Conservation (phyloP, 1,284 basidiomycete genomes). For the Phellinidium pouzarii region DNA sequence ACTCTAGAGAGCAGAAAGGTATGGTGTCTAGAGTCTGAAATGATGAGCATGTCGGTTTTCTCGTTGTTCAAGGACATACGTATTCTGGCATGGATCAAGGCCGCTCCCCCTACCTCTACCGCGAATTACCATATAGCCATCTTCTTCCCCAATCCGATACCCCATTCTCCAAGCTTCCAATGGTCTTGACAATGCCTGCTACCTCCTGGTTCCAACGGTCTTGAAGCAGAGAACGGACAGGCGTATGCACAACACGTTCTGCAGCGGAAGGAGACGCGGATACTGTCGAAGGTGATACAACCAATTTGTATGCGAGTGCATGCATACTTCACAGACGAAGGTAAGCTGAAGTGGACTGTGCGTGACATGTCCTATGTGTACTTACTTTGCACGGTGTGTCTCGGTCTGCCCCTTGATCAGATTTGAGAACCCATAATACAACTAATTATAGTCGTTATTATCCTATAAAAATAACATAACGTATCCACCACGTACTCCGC, state of each 20-base stretch:
- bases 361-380: not conserved
- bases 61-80: no score
- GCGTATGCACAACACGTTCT: slow-evolving; percentile 8
- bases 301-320: slow-evolving; percentile 5
- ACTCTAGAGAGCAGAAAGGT: no score
- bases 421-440: slow-evolving; percentile 19
- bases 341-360: not conserved
- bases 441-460: not conserved
- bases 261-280: slow-evolving; percentile 11
- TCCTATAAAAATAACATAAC: not conserved
- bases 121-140: slow-evolving; percentile 12
- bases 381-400: slow-evolving; percentile 10
- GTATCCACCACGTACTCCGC: slow-evolving; percentile 15
- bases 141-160: slow-evolving; percentile 5
- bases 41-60: no score
- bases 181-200: slow-evolving; percentile 7
- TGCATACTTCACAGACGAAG: slow-evolving; percentile 8
- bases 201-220: slow-evolving; percentile 16
- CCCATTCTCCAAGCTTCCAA: slow-evolving; percentile 11
- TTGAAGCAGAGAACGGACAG: slow-evolving; percentile 7
- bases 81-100: no score
- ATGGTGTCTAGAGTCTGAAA: no score
- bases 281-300: slow-evolving; percentile 9
- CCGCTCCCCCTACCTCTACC: not conserved
- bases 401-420: slow-evolving; percentile 16